These are phyloP conservation scores for Aspergillus wentii DNA, from an alignment of 495 filamentous ascomycete species.

Conservation along the genomic window DNA sequence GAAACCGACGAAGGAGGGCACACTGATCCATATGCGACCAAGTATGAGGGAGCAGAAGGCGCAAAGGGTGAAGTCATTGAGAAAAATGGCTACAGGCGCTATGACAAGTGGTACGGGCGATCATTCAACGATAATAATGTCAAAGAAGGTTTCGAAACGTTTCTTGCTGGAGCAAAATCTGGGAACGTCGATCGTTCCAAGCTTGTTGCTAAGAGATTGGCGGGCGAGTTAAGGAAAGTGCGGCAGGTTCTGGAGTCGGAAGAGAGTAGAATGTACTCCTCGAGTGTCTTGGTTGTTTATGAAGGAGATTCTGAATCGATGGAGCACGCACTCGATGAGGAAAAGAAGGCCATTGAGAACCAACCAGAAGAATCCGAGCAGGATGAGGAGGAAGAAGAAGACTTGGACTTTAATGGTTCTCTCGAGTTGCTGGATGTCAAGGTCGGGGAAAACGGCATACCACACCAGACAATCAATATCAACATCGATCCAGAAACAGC, in stretches of 20 bases:
- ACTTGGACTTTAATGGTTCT: slow-evolving; percentile 26
- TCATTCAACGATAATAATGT: slow-evolving; percentile 67
- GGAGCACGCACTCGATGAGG: slow-evolving; percentile 59
- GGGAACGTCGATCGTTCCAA: slow-evolving; percentile 46
- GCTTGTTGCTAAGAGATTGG: slow-evolving; percentile 58
- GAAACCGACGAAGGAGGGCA: slow-evolving; percentile 32
- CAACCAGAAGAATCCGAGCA: slow-evolving; percentile 23
- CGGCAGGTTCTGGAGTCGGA: slow-evolving; percentile 61
- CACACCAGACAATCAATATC: slow-evolving; percentile 35
- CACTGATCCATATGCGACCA: slow-evolving; percentile 39
- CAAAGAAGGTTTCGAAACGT: slow-evolving; percentile 67
- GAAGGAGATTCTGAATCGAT: slow-evolving; percentile 78
- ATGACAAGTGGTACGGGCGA: slow-evolving; percentile 85
- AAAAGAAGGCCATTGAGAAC: slow-evolving; percentile 35
- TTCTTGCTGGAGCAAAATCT: slow-evolving; percentile 60
- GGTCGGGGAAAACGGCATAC: slow-evolving; percentile 17
- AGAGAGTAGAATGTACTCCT: slow-evolving; percentile 92
- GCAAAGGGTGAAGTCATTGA: slow-evolving; percentile 32
- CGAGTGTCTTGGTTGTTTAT: slow-evolving; percentile 85
- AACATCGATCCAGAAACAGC: slow-evolving; percentile 31
- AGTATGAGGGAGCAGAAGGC: slow-evolving; percentile 33
- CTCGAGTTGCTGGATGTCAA: slow-evolving; percentile 31
- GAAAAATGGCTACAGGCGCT: slow-evolving; percentile 62
- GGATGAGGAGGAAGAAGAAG: slow-evolving; percentile 49
- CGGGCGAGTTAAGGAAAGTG: slow-evolving; percentile 60